phyloP scores from a whole-genome alignment of 345 rosid species.

The Turnera subulata region DNA sequence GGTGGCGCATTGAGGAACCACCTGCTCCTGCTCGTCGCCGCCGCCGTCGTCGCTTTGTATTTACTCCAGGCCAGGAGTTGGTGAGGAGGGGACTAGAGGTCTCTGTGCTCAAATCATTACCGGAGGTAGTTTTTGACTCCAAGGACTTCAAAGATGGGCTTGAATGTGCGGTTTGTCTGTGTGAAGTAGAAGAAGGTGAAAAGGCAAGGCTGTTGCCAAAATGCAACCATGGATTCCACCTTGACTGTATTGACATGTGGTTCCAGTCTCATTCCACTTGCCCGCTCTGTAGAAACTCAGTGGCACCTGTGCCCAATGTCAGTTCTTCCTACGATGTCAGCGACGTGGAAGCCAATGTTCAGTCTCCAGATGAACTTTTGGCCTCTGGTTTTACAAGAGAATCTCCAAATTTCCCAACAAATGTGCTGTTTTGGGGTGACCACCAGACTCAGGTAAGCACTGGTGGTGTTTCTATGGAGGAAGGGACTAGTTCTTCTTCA shows the following conservation, averaged over 20 bases:
- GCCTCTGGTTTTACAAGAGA: slow-evolving; percentile 35
- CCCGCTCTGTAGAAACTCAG: slow-evolving; percentile 33
- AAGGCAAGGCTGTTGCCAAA: slow-evolving; percentile 29
- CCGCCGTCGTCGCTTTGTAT: slow-evolving; percentile 6
- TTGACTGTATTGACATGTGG: slow-evolving; percentile 42
- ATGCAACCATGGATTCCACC: slow-evolving; percentile 47
- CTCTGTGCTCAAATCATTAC: background rate
- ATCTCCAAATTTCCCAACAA: slow-evolving; percentile 63
- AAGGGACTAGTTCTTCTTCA: slow-evolving; percentile 9
- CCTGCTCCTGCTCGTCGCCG: slow-evolving; percentile 11
- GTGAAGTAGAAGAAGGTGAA: slow-evolving; percentile 21
- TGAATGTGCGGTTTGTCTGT: slow-evolving; percentile 37
- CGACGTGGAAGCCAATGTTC: slow-evolving; percentile 8
- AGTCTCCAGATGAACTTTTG: slow-evolving; percentile 24
- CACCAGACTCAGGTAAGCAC: slow-evolving; percentile 62
- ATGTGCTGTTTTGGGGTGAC: slow-evolving; percentile 79
- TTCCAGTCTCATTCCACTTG: slow-evolving; percentile 38
- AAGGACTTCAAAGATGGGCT: slow-evolving; percentile 1
- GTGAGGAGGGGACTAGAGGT: slow-evolving; percentile 1
- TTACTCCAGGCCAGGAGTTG: background rate
- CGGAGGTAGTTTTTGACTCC: background rate
- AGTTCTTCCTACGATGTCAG: background rate
- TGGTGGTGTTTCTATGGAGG: slow-evolving; percentile 41
- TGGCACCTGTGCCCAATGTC: background rate
- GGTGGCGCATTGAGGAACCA: slow-evolving; percentile 52